Base-by-base conservation (phyloP, 2,329 filamentous ascomycete genomes). In the Aspergillus bombycis region DNA sequence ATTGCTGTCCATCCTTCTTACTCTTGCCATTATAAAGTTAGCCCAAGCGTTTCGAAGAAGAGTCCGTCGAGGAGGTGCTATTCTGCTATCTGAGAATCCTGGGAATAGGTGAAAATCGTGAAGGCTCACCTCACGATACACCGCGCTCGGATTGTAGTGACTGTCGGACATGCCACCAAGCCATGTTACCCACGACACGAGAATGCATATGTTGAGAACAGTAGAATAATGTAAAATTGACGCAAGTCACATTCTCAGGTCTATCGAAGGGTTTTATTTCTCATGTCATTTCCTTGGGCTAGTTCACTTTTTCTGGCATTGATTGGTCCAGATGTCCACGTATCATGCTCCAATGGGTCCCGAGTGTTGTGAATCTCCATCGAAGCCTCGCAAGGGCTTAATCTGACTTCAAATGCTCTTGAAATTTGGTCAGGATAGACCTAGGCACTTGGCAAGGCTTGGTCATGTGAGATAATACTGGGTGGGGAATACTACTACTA, bases 311-410 rank as follows among this genome's bases (percentile, higher is more conserved):
- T 38, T 6, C 34, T 7, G 7, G 34, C 16, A 16, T 14, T 38
- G 34, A 16, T 38, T 7, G 16, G 34, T 14, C 12, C 41, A 10
- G 41, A 21, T 12, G 12, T 45, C 53, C 56, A 19, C 59, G 34
- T 30, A 50, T 43, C 19, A 14, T 21, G 2, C 8, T 48, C 26
- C 1, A n/a, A 41, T 45, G 52, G 52, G 9, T 50, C 50, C 52
- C 54, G 56, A n/a, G 28, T 50, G 9, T 4, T 16, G 28, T 21
- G 41, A 12, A 61, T 62, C 38, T 62, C 59, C 21, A 62, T 61
- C 50, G 64, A 64, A 19, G 60, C 64, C 1, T 38, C 34, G 0
- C 34, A 38, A 14, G 12, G 12, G 34, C 34, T 38, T 38, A 12
- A 38, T 16, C 34, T 14, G 6, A 12, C 14, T 36, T 0, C 12